Evolutionary conservation across 1,139 yeast genomes (phyloP).

Genomic region (Magnusiomyces magnusii): DNA sequence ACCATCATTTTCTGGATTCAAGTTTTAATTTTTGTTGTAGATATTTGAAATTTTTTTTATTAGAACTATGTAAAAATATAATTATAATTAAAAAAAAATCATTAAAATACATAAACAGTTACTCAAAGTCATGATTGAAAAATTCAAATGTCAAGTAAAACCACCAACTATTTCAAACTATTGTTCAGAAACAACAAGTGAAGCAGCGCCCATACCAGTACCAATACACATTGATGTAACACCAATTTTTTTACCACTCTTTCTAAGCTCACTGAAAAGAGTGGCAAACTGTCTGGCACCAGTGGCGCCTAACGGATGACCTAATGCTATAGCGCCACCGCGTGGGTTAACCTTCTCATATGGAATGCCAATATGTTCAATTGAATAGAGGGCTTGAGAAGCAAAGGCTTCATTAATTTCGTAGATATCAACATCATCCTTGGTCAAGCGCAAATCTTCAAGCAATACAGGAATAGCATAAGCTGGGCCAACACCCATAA

Average conservation of each 20-base stretch:
- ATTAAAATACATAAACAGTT: no score
- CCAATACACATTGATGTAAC: conserved; percentile 96
- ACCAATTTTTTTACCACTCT: conserved; percentile 66
- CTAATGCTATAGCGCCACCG: conserved; percentile 96
- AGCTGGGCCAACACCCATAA: conserved; percentile 97
- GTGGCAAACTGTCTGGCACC: conserved; percentile 96
- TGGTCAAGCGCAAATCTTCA: conserved; percentile 52
- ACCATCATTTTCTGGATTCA: no score
- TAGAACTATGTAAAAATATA: no score
- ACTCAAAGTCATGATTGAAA: no score
- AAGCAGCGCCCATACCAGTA: conserved; percentile 98
- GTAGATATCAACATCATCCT: conserved; percentile 61
- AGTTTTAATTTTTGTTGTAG: no score
- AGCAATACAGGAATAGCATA: conserved; percentile 82
- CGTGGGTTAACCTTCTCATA: conserved; percentile 70
- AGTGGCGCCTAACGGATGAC: conserved; percentile 94
- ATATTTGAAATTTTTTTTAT: no score
- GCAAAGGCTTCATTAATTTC: conserved; percentile 98
- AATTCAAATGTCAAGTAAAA: no score
- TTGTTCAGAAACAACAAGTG: conserved; percentile 66
- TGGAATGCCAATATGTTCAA: conserved; percentile 59
- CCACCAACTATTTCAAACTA: no score
- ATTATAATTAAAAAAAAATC: not conserved
- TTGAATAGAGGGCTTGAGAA: conserved; percentile 79
- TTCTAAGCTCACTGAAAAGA: conserved; percentile 64